Percentiles rank a stretch among this genome's conserved stretches.
phyloP scores from a whole-genome alignment of 2,329 filamentous ascomycete species.

The Huntiella savannae region DNA sequence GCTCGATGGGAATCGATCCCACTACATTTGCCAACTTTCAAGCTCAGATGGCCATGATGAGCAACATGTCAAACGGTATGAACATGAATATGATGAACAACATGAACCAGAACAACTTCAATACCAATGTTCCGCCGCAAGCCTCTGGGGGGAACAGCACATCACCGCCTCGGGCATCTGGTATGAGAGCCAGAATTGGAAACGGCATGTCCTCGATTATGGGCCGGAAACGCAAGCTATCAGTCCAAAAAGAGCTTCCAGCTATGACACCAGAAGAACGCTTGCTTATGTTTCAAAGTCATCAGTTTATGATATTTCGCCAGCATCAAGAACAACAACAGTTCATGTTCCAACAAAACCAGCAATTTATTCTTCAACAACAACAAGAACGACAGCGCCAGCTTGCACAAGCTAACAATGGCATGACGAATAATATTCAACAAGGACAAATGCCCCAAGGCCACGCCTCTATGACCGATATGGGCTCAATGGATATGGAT shows the following conservation, averaged over 20 bases:
- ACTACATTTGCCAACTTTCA: too few relatives aligned
- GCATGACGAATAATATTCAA: not conserved
- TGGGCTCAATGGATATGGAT: constrained; percentile 1
- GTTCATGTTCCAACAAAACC: constrained; percentile 4
- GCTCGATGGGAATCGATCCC: too few relatives aligned
- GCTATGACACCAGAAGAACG: too few relatives aligned
- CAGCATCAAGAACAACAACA: constrained; percentile 7
- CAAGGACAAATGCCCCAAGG: constrained; percentile 1
- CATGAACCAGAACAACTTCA: too few relatives aligned
- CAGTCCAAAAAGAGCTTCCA: not conserved
- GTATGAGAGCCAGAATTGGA: not conserved
- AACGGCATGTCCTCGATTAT: constrained; percentile 4
- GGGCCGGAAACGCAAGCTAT: constrained; percentile 6
- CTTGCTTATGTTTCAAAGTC: not conserved
- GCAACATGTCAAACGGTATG: not conserved
- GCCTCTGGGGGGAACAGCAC: too few relatives aligned
- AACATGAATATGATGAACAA: not conserved
- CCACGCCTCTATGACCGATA: constrained; percentile 1
- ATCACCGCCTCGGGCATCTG: not conserved
- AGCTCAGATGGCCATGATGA: too few relatives aligned
- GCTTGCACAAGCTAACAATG: constrained; percentile 2
- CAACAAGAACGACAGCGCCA: constrained; percentile 10
- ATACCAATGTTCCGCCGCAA: too few relatives aligned
- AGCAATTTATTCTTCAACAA: constrained; percentile 4
- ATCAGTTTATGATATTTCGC: constrained; percentile 5